Evolutionary conservation across 2,329 filamentous ascomycete species (phyloP), one percentile per base, ranked within the genome.

Genomic region (Colletotrichum graminicola): DNA sequence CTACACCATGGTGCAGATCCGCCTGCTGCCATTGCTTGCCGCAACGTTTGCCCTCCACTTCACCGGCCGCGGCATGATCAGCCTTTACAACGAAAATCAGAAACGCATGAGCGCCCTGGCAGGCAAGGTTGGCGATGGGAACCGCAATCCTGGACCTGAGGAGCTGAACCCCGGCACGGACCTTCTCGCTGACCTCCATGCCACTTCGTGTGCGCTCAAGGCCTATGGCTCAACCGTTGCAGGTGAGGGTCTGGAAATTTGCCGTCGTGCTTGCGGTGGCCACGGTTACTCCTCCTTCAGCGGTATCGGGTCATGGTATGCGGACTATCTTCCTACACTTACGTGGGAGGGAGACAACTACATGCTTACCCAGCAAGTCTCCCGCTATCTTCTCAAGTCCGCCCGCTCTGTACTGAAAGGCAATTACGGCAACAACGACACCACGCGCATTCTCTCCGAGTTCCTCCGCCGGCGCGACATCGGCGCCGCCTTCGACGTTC

Each of bases 311-410:
- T 83, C 87, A 23, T 93, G 89, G 87, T 94, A 94, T 76, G 86
- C 92, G 36, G 92, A 94, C 79, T 94, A 94, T 78, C 85, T 94
- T 1, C 92, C 93, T n/a, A 83, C 81, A 3, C 82, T 85, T 5
- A 93, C 91, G 12, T 93, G 91, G 90, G 92, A 94, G 79, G 92
- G 92, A 55, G 92, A 94, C 82, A 94, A 93, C 84, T 94, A 93
- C 83, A 94, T 94, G 92, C 84, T 94, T 71, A 93, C 91, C 12
- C 92, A 94, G 80, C 92, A 94, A 82, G 92, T 94, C 3, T 91
- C 91, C 3, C 88, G 92, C 69, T 94, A 94, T 77, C 87, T 94
- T 56, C 87, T 94, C 74, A 94, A 94, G 85, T 90, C 92, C 3
- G 92, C 92, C 0, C 90, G 92, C 52, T 86, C 88, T 1, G 92